Conservation (phyloP, 768 basidiomycete species). For the Suillus sp. region DNA sequence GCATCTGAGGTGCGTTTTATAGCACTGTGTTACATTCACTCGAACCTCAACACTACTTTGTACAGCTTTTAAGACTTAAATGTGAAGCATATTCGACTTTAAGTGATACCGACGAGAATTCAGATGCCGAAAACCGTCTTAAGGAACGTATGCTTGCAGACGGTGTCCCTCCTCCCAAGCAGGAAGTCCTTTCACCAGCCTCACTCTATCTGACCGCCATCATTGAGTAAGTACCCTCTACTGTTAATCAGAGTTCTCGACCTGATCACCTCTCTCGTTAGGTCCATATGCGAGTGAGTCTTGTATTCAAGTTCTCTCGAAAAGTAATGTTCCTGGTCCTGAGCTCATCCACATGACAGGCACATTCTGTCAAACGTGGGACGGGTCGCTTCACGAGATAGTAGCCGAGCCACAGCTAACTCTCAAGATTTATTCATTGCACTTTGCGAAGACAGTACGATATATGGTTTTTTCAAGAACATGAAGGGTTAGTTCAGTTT, state of each 20-base stretch:
- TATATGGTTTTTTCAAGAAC: conserved; percentile 82
- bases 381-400: conserved; percentile 83
- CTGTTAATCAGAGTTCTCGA: conserved; percentile 23
- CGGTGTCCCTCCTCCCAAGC: conserved; percentile 53
- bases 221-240: conserved; percentile 70
- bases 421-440: conserved; percentile 84
- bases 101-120: conserved; percentile 79
- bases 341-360: conserved; percentile 41
- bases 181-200: conserved; percentile 72
- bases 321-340: conserved; percentile 13
- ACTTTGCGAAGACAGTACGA: conserved; percentile 85
- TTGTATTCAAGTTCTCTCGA: conserved; percentile 5
- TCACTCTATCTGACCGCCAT: conserved; percentile 91
- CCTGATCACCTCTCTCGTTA: conserved; percentile 37
- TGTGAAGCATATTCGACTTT: conserved; percentile 88
- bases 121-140: conserved; percentile 60
- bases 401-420: conserved; percentile 73
- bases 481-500: conserved; percentile 69
- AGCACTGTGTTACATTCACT: background rate
- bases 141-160: conserved; percentile 59
- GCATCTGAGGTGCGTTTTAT: conserved; percentile 63
- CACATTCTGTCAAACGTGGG: conserved; percentile 85
- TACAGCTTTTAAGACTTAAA: conserved; percentile 76
- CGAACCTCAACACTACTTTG: conserved; percentile 7
- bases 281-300: conserved; percentile 86